Evolutionary conservation across 2,329 filamentous ascomycete species (phyloP), one percentile per base, ranked within the genome.

Genomic region (Botrytis hyacinthi): DNA sequence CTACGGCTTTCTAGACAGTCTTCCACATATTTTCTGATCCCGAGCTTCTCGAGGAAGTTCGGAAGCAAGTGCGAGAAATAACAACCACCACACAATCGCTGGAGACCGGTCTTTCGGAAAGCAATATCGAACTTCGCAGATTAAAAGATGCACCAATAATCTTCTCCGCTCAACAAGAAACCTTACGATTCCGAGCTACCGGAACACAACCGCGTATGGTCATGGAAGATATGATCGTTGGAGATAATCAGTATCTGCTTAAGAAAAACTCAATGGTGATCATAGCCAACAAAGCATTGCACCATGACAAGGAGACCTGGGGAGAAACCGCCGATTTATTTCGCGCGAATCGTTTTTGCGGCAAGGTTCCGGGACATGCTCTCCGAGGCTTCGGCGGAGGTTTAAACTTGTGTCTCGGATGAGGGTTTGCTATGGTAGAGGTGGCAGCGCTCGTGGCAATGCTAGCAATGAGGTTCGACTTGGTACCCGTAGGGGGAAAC

Each of bases 381-480:
- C 65, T 71, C 20, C 46, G 70, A 71, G 60, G 70, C 7, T 71
- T 71, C 51, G 60, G 70, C 9, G 44, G 70, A 12, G 70, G 60
- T 18, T 1, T 71, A 18, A 71, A 71, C 22, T 65, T 59, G 42
- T 71, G 70, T 57, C 46, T 60, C 29, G 46, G 70, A 3, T 8
- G 60, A 65, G 44, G 18, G 3, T 71, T 71, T 8, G 70, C 70
- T 44, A 57, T 72, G 70, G 46, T 20, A 20, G 70, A 72, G 48
- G n/a, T 72, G 3, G 60, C 46, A 4, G 60, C 48, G 35, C 35
- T 72, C 22, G 18, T 44, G 3, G 70, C 61, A 44, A 72, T 72
- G n/a, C 37, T 67, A 35, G 29, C 37, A 44, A 37, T 46, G n/a
- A 66, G 37, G 7, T 72, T 66, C 29, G 48, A 72, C 14, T n/a